These are phyloP conservation scores for Athelia sp. DNA, from an alignment of 1,284 basidiomycete genomes.

Conservation along the genomic window DNA sequence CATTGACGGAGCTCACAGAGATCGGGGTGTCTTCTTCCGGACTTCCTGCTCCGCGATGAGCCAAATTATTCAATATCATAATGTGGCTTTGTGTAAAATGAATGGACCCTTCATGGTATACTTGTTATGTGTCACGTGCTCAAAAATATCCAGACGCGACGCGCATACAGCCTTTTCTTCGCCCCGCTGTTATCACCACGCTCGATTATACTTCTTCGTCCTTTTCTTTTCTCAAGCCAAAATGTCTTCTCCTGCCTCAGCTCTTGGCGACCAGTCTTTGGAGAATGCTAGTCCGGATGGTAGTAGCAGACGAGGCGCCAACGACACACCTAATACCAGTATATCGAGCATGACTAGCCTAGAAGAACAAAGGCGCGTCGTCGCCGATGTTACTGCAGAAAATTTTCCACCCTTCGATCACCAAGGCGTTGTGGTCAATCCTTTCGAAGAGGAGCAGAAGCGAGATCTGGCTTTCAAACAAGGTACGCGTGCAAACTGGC, in stretches of 20 bases:
- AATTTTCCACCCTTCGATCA: constrained; percentile 42
- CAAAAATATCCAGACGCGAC: no score
- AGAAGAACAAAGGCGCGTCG: neutral
- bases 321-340: neutral
- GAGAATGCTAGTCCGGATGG: neutral
- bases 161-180: no score
- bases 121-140: no score
- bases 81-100: neutral
- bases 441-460: constrained; percentile 39
- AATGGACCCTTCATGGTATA: no score
- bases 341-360: neutral
- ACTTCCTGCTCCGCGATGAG: constrained; percentile 67
- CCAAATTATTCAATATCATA: neutral
- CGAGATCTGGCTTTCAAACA: constrained; percentile 39
- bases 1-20: constrained; percentile 66
- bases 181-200: no score
- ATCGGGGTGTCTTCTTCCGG: constrained; percentile 70
- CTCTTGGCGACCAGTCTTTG: neutral
- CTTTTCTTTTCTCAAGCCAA: no score
- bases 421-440: constrained; percentile 32
- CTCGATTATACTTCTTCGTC: no score
- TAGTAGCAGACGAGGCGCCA: neutral
- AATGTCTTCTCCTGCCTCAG: neutral
- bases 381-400: constrained; percentile 35
- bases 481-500: constrained; percentile 32